Evolutionary conservation across 306 rosid species (phyloP).

Genomic region (Sphenostylis stenocarpa): DNA sequence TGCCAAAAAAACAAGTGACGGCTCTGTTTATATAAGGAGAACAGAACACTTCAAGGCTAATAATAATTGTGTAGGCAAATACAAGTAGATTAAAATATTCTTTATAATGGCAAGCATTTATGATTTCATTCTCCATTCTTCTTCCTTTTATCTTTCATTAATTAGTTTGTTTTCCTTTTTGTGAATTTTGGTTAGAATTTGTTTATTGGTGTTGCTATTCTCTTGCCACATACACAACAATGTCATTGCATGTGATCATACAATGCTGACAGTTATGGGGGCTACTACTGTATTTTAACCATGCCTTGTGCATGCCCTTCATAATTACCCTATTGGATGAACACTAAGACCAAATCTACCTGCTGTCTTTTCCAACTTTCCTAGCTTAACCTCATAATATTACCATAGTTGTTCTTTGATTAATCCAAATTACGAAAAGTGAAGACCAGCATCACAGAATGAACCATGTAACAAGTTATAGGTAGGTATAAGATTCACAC

Average conservation of each 20-base stretch:
- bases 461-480: background rate
- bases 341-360: conserved; percentile 22
- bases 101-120: conserved; percentile 42
- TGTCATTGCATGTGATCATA: conserved; percentile 47
- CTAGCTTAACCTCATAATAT: conserved; percentile 8
- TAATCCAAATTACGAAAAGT: background rate
- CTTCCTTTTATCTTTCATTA: conserved; percentile 21
- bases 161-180: conserved; percentile 42
- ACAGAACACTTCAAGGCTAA: conserved; percentile 32
- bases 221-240: conserved; percentile 48
- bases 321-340: conserved; percentile 10
- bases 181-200: conserved; percentile 60
- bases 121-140: conserved; percentile 41
- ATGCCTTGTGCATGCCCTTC: conserved; percentile 5
- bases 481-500: background rate
- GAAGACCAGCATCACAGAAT: background rate
- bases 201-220: conserved; percentile 25
- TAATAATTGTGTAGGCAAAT: conserved; percentile 33
- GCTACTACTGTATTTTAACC: conserved; percentile 17
- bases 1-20: conserved; percentile 37
- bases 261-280: conserved; percentile 39
- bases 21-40: conserved; percentile 60
- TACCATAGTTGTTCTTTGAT: background rate
- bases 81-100: conserved; percentile 34
- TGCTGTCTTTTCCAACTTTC: conserved; percentile 30